Evolutionary conservation across 495 filamentous ascomycete genomes (phyloP).

Genomic region (Penicillium steckii): DNA sequence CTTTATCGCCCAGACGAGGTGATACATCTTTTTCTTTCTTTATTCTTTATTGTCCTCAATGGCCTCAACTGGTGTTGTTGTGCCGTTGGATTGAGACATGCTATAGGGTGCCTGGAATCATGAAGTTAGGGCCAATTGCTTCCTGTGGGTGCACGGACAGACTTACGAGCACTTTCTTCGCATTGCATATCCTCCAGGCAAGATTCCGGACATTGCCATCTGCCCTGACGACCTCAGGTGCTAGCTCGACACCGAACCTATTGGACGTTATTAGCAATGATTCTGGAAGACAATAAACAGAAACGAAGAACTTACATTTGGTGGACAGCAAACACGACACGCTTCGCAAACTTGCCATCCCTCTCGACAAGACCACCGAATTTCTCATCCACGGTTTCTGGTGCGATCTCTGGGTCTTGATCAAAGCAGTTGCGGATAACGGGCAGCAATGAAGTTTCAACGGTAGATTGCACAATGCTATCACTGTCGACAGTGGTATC

Average conservation of each 20-base stretch:
- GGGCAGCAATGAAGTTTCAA: constrained; percentile 76
- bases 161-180: constrained; percentile 90
- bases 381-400: constrained; percentile 71
- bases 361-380: constrained; percentile 82
- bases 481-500: constrained; percentile 52
- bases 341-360: constrained; percentile 81
- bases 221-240: constrained; percentile 85
- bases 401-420: constrained; percentile 86
- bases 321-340: constrained; percentile 89
- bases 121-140: background rate
- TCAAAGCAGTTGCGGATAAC: constrained; percentile 91
- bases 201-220: constrained; percentile 91
- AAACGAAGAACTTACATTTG: constrained; percentile 63
- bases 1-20: background rate
- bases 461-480: constrained; percentile 50
- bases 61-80: constrained; percentile 37
- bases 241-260: constrained; percentile 92
- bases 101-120: constrained; percentile 44
- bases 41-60: constrained; percentile 17
- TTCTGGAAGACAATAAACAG: background rate
- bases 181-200: constrained; percentile 93
- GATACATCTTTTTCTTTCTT: background rate
- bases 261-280: constrained; percentile 6
- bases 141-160: background rate
- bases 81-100: constrained; percentile 44